Percentiles rank a stretch among this genome's conserved stretches.
phyloP scores from a whole-genome alignment of 306 rosid species.

The Astragalus membranaceus region DNA sequence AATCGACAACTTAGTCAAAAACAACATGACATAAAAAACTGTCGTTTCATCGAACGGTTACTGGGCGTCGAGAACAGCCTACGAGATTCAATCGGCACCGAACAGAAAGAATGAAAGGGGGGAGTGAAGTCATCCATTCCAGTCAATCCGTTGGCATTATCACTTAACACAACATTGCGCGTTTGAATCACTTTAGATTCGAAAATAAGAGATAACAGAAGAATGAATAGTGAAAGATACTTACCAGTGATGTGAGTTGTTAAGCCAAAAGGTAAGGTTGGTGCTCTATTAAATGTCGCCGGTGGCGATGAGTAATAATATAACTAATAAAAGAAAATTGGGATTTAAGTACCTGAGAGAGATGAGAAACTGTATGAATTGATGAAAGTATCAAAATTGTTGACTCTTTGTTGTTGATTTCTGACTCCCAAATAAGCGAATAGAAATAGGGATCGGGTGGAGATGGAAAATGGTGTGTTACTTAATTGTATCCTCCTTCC shows the following conservation, averaged over 20 bases:
- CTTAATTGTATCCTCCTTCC: too few relatives aligned
- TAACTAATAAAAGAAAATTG: too few relatives aligned
- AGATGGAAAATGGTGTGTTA: too few relatives aligned
- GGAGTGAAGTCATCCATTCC: background rate
- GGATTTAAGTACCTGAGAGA: too few relatives aligned
- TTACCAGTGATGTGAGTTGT: too few relatives aligned
- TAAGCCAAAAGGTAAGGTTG: background rate
- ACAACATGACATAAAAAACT: background rate
- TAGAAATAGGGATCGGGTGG: too few relatives aligned
- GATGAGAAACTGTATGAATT: too few relatives aligned
- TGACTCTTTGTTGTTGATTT: too few relatives aligned
- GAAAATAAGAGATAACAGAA: background rate
- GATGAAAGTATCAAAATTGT: too few relatives aligned
- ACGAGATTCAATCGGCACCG: background rate
- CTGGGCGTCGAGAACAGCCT: background rate
- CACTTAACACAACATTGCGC: background rate
- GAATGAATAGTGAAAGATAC: background rate
- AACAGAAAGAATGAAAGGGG: background rate
- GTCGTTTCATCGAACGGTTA: background rate
- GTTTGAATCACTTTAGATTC: background rate
- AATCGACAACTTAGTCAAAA: background rate
- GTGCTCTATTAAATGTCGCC: too few relatives aligned
- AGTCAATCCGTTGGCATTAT: background rate
- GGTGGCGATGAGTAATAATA: too few relatives aligned
- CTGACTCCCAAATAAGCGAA: too few relatives aligned